Percentiles rank a stretch among this genome's conserved stretches.
These are phyloP conservation scores for Naganishia vaughanmartiniae DNA, from an alignment of 768 basidiomycete genomes.

Conservation along the genomic window DNA sequence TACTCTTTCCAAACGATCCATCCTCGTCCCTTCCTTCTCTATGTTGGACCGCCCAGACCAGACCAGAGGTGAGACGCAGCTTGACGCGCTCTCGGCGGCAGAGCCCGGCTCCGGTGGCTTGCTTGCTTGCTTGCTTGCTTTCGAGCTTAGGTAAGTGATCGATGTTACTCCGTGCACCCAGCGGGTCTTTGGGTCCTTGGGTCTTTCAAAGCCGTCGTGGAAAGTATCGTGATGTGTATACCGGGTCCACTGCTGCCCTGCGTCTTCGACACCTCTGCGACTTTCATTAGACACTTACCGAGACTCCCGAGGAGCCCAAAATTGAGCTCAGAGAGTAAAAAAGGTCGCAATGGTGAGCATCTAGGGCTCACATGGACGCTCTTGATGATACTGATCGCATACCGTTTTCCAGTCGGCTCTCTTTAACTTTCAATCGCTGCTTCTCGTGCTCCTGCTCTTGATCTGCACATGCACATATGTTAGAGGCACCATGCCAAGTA, in stretches of 20 bases:
- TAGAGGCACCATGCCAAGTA: constrained; percentile 79
- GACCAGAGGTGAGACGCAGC: too few relatives aligned
- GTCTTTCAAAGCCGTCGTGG: too few relatives aligned
- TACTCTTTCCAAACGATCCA: too few relatives aligned
- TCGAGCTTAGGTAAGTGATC: too few relatives aligned
- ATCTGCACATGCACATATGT: constrained; percentile 98
- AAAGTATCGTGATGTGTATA: background rate
- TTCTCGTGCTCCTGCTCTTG: constrained; percentile 85
- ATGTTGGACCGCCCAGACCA: too few relatives aligned
- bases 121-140: too few relatives aligned
- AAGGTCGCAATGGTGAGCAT: background rate
- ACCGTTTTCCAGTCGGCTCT: constrained; percentile 68
- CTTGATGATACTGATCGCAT: background rate
- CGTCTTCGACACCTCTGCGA: background rate
- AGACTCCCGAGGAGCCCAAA: background rate
- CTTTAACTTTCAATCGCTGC: constrained; percentile 94
- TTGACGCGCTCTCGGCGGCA: too few relatives aligned
- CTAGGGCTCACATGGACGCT: background rate
- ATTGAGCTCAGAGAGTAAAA: background rate
- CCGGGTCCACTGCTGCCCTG: background rate
- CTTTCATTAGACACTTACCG: background rate
- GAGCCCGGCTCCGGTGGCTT: too few relatives aligned
- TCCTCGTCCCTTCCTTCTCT: too few relatives aligned
- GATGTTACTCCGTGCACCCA: too few relatives aligned
- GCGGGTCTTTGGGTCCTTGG: too few relatives aligned